Conservation (phyloP, 129 eudicot species). For the Chrysanthemum makinoi region DNA sequence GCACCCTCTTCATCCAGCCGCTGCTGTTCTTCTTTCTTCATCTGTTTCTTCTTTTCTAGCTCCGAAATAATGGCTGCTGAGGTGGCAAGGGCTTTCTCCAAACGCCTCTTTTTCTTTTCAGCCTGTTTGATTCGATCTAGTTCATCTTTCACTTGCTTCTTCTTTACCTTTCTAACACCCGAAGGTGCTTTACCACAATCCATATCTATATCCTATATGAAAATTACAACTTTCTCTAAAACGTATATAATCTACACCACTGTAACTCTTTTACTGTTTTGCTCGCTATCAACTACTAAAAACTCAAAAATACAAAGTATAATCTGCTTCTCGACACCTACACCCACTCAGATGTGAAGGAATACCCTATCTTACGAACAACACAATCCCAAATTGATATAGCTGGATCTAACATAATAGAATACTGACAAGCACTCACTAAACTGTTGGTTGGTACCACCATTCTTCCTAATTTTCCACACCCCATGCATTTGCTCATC, state of each 20-base stretch:
- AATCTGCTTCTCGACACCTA: slow-evolving; percentile 37
- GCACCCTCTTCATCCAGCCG: slow-evolving; percentile 96
- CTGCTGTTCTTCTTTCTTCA: slow-evolving; percentile 83
- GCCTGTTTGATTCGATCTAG: slow-evolving; percentile 91
- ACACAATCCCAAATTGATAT: slow-evolving; percentile 88
- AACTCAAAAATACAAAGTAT: slow-evolving; percentile 19
- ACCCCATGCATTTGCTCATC: slow-evolving; percentile 51
- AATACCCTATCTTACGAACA: slow-evolving; percentile 81
- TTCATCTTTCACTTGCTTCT: slow-evolving; percentile 94
- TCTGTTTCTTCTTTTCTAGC: slow-evolving; percentile 86
- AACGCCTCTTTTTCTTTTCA: slow-evolving; percentile 90
- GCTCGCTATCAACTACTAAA: slow-evolving; percentile 19
- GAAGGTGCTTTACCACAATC: slow-evolving; percentile 55
- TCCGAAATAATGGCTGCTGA: slow-evolving; percentile 96
- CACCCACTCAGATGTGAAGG: slow-evolving; percentile 98
- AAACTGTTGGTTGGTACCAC: slow-evolving; percentile 28
- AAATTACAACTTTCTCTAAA: slow-evolving; percentile 19
- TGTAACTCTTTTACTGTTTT: slow-evolving; percentile 11
- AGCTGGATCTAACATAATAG: slow-evolving; percentile 74
- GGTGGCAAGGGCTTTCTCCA: slow-evolving; percentile 96
- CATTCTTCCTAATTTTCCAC: slow-evolving; percentile 57
- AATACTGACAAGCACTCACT: slow-evolving; percentile 50
- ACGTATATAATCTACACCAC: slow-evolving; percentile 31
- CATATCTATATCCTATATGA: slow-evolving; percentile 35
- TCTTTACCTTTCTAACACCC: slow-evolving; percentile 66